These are phyloP conservation scores for Ogataea minuta DNA, from an alignment of 805 yeast genomes.

Conservation along the genomic window DNA sequence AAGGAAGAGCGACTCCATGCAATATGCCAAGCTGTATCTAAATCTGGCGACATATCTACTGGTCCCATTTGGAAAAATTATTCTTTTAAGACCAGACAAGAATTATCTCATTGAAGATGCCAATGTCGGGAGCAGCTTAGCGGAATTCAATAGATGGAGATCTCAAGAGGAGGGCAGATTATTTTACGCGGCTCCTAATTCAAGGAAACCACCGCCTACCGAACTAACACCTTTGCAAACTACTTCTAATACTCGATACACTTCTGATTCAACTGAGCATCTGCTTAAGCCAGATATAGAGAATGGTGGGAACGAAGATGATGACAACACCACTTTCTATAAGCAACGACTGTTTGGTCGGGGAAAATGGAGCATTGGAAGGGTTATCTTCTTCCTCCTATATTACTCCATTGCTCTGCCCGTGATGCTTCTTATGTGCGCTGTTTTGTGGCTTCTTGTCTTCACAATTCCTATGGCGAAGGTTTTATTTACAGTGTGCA, in stretches of 20 bases:
- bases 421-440: slow-evolving; percentile 49
- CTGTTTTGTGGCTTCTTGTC: slow-evolving; percentile 75
- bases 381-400: slow-evolving; percentile 69
- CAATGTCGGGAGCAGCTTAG: slow-evolving; percentile 79
- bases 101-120: slow-evolving; percentile 84
- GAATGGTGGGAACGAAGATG: slow-evolving; percentile 25
- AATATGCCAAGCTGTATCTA: slow-evolving; percentile 60
- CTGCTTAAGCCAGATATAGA: not conserved
- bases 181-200: slow-evolving; percentile 68
- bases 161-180: slow-evolving; percentile 71
- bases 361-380: slow-evolving; percentile 85
- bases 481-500: slow-evolving; percentile 61
- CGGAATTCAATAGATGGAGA: slow-evolving; percentile 89
- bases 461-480: slow-evolving; percentile 94
- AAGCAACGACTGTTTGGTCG: slow-evolving; percentile 73
- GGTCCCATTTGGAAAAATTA: slow-evolving; percentile 88
- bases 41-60: slow-evolving; percentile 69
- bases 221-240: slow-evolving; percentile 22
- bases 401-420: slow-evolving; percentile 76
- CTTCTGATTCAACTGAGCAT: not conserved
- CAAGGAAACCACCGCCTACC: slow-evolving; percentile 13
- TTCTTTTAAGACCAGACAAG: slow-evolving; percentile 72
- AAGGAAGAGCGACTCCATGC: slow-evolving; percentile 46
- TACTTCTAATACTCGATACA: slow-evolving; percentile 3
- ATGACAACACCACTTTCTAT: slow-evolving; percentile 27